A percentile compares a stretch with the other conserved stretches of the same genome.
Conservation (phyloP, 495 filamentous ascomycete species). For the Patellaria atrata region DNA sequence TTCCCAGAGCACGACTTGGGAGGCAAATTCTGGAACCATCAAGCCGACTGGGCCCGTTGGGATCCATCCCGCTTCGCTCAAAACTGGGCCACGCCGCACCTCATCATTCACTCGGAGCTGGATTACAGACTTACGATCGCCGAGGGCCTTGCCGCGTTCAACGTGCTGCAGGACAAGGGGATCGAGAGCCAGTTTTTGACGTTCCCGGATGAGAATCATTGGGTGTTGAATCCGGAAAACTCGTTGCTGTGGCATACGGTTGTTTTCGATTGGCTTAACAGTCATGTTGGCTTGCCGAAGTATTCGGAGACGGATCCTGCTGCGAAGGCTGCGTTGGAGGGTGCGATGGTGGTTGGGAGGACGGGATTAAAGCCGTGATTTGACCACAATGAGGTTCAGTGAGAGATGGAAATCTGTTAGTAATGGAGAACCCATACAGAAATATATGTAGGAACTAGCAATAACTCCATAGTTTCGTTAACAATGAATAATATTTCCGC, state of each 20-base stretch:
- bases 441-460: too few relatives aligned
- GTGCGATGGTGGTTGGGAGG: too few relatives aligned
- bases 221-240: slow-evolving; percentile 88
- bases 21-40: slow-evolving; percentile 61
- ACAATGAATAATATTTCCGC: too few relatives aligned
- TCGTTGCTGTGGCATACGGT: slow-evolving; percentile 80
- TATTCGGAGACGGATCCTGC: slow-evolving; percentile 14
- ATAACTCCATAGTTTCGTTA: too few relatives aligned
- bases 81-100: slow-evolving; percentile 73
- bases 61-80: slow-evolving; percentile 55
- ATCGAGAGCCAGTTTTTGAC: slow-evolving; percentile 61
- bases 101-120: slow-evolving; percentile 82
- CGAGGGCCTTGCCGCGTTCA: slow-evolving; percentile 79
- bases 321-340: too few relatives aligned
- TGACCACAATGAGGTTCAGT: too few relatives aligned
- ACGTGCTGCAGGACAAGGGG: slow-evolving; percentile 62
- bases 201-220: slow-evolving; percentile 78
- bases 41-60: slow-evolving; percentile 64
- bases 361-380: too few relatives aligned
- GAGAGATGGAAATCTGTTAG: too few relatives aligned
- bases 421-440: too few relatives aligned
- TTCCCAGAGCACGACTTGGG: slow-evolving; percentile 75
- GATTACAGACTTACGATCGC: slow-evolving; percentile 78
- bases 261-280: slow-evolving; percentile 82
- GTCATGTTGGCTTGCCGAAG: slow-evolving; percentile 44